Percentiles rank a stretch among this genome's conserved stretches.
Evolutionary conservation across 306 rosid species (phyloP).

Genomic region (Castanea crenata): DNA sequence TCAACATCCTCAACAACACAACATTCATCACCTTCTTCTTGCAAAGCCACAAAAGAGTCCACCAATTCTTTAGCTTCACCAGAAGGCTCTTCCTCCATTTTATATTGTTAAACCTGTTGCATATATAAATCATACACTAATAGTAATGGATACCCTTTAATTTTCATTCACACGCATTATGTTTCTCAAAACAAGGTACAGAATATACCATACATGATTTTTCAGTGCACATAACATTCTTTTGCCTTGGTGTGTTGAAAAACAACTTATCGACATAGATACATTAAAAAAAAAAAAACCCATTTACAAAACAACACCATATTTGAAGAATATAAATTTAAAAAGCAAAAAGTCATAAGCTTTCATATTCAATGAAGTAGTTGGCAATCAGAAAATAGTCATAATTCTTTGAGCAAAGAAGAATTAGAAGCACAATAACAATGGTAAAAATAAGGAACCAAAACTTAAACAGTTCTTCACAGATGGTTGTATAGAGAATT

Average conservation of each 20-base stretch:
- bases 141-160: slow-evolving; percentile 1
- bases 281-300: background rate
- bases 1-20: slow-evolving; percentile 10
- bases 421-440: background rate
- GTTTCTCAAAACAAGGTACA: background rate
- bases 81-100: slow-evolving; percentile 11
- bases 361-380: background rate
- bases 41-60: background rate
- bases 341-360: background rate
- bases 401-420: background rate
- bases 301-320: background rate
- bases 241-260: background rate
- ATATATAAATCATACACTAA: background rate
- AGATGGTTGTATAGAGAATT: background rate
- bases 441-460: background rate
- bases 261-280: background rate
- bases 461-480: background rate
- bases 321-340: background rate
- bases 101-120: background rate
- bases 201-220: background rate
- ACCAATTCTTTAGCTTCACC: slow-evolving; percentile 11
- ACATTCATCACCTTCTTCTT: background rate
- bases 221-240: too few species aligned
- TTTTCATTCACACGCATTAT: background rate
- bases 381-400: background rate